Evolutionary conservation across 805 yeast genomes (phyloP).

Genomic region (Grigorovia jiainica): DNA sequence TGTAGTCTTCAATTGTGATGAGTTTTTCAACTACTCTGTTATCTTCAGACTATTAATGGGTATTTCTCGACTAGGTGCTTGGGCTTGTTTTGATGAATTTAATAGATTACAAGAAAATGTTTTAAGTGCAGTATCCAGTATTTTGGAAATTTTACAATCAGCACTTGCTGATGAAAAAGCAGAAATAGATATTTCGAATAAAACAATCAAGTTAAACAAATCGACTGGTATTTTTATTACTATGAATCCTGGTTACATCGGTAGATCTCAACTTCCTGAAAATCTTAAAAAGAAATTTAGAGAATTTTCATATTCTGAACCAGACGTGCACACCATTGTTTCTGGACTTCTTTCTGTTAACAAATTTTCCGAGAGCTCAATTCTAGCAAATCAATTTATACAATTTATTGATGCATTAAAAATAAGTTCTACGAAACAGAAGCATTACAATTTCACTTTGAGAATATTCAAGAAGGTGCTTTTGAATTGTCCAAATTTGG

Average conservation of each 20-base stretch:
- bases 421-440: constrained; percentile 38
- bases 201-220: constrained; percentile 30
- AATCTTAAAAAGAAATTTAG: constrained; percentile 74
- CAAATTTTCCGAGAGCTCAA: constrained; percentile 47
- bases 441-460: constrained; percentile 86
- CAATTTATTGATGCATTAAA: constrained; percentile 43
- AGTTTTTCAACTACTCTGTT: constrained; percentile 70
- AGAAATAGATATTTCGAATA: constrained; percentile 36
- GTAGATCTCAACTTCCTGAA: constrained; percentile 76
- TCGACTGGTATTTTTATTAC: constrained; percentile 76
- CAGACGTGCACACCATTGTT: constrained; percentile 61
- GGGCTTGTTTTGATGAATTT: constrained; percentile 97
- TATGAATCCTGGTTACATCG: constrained; percentile 83
- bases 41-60: constrained; percentile 74
- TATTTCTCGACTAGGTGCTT: constrained; percentile 71
- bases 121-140: constrained; percentile 78
- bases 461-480: constrained; percentile 68
- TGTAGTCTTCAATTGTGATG: constrained; percentile 85
- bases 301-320: constrained; percentile 60
- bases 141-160: constrained; percentile 59
- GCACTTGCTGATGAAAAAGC: constrained; percentile 31
- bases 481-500: constrained; percentile 43
- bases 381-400: constrained; percentile 41
- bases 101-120: constrained; percentile 65
- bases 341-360: constrained; percentile 64